Evolutionary conservation across 2,329 filamentous ascomycete genomes (phyloP), one percentile per base, ranked within the genome.

Genomic region (Colletotrichum zoysiae): DNA sequence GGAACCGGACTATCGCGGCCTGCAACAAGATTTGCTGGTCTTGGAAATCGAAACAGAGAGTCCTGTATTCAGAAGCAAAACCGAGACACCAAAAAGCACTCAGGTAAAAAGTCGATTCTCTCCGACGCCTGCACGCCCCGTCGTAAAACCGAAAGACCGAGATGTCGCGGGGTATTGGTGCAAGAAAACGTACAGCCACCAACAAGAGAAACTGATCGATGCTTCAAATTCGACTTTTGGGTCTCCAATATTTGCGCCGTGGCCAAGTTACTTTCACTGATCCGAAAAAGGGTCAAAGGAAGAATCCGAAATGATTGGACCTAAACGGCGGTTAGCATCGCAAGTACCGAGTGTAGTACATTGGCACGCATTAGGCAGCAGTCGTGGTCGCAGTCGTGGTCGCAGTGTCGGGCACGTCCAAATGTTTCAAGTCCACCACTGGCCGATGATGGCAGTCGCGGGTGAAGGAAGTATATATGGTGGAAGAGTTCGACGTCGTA

Each of bases 41-140:
- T 60, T 77, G 76, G 75, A 77, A 81, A 79, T 79, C 76, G 78
- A 79, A 51, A 76, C 57, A 68, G 62, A 78, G 78, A 77, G 75
- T 78, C 76, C 75, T 77, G 74, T 80, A 76, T 80, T 77, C 77
- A 82, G 79, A 80, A 78, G 78, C 74, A 78, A 79, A 77, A 76
- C 77, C 78, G 76, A 78, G 76, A 82, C 79, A 80, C 78, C 78
- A 77, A 80, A 81, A 80, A 77, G 76, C 77, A 78, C 78, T 78
- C 65, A 78, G 61, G 79, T 78, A 78, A 78, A 79, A 79, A 75
- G 77, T 79, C 78, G 78, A 76, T 74, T 80, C 76, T 81, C 76
- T 77, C 48, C 78, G 79, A 83, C 81, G 80, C 81, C 81, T 77
- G 80, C 81, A 82, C 82, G 81, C 81, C 80, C 76, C 77, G 77